These are phyloP conservation scores for Lolium perenne DNA, from an alignment of 176 grass and related monocot species.

Conservation along the genomic window DNA sequence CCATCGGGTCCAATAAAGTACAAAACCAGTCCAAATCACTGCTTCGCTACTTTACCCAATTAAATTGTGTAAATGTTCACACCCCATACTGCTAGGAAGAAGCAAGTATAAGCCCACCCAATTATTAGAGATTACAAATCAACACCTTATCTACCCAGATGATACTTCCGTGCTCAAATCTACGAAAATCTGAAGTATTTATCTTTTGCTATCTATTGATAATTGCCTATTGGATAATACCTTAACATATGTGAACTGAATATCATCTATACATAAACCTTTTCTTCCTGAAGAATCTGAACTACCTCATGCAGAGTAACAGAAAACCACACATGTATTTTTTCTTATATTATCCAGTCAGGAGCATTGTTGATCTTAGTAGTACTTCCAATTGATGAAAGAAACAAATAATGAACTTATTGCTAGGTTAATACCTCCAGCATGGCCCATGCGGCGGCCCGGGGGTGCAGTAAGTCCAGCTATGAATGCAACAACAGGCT, in stretches of 20 bases:
- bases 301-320: background rate
- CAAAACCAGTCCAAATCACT: constrained; percentile 7
- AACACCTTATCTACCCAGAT: background rate
- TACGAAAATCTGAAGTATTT: background rate
- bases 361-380: constrained; percentile 23
- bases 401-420: constrained; percentile 27
- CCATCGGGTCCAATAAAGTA: background rate
- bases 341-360: background rate
- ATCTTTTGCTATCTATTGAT: background rate
- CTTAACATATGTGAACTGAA: constrained; percentile 19
- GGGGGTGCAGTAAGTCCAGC: constrained; percentile 98
- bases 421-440: constrained; percentile 72
- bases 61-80: constrained; percentile 1
- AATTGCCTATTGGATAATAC: background rate
- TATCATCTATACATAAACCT: background rate
- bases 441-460: constrained; percentile 98
- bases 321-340: background rate
- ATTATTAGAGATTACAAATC: background rate
- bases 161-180: constrained; percentile 17
- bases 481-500: constrained; percentile 99
- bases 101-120: background rate
- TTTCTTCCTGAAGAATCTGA: background rate
- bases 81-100: background rate
- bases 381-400: background rate
- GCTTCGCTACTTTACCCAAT: background rate